Conservation (phyloP, 371 early-diverging fungal genomes). For the Actinomortierella ambigua region DNA sequence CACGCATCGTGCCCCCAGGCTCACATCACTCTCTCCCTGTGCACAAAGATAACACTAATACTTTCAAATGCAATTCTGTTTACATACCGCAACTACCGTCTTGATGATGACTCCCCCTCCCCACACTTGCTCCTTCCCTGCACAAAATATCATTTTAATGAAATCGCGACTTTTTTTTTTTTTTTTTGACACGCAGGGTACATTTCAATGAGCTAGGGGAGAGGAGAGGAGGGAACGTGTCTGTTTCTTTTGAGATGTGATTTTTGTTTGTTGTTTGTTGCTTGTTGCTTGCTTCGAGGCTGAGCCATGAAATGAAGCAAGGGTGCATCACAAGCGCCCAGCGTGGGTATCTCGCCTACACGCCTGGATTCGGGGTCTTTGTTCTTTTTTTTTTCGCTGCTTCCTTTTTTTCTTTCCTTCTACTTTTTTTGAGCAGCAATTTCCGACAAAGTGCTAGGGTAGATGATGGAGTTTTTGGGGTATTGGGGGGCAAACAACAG, state of each 20-base stretch:
- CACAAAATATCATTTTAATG: neutral
- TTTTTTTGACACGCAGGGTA: no score
- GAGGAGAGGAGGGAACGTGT: no score
- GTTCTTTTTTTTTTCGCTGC: neutral
- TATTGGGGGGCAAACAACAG: neutral
- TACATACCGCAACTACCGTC: neutral
- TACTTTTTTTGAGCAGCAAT: constrained; percentile 3
- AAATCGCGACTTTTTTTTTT: neutral
- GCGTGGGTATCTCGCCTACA: no score
- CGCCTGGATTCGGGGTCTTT: no score
- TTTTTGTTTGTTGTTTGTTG: neutral
- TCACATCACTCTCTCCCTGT: no score
- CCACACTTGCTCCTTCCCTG: neutral
- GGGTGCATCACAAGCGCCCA: no score
- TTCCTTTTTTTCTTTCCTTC: constrained; percentile 1
- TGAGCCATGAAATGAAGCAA: no score
- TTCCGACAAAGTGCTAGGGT: neutral
- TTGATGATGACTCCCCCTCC: neutral
- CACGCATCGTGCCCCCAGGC: no score
- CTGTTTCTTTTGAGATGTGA: neutral
- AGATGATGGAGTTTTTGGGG: neutral
- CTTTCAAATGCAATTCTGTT: no score
- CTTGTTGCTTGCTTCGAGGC: no score
- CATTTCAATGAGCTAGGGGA: no score
- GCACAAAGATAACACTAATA: no score